A percentile compares a stretch with the other conserved stretches of the same genome.
Conservation (phyloP, 2,329 filamentous ascomycete species). For the Verticillium longisporum region DNA sequence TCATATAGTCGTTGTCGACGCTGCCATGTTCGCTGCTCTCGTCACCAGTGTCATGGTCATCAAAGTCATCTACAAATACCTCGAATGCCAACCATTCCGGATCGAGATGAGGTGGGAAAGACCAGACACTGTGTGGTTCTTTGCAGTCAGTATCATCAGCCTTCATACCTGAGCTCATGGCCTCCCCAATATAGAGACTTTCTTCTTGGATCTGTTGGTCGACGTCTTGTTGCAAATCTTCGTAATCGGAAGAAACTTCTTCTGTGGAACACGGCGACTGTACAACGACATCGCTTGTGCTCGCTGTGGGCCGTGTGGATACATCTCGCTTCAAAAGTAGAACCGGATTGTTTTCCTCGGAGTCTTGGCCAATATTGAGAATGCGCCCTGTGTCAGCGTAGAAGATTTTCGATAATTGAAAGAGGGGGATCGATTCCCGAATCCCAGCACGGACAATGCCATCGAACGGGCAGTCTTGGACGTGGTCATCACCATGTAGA, state of each 20-base stretch:
- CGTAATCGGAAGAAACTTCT: conserved; percentile 11
- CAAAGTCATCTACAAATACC: conserved; percentile 61
- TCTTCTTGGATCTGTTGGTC: conserved; percentile 38
- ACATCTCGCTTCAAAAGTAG: conserved; percentile 67
- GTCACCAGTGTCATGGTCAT: conserved; percentile 30
- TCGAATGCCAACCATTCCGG: conserved; percentile 90
- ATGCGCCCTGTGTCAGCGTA: conserved; percentile 89
- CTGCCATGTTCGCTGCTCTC: background rate
- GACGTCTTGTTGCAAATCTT: conserved; percentile 34
- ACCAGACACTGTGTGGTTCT: conserved; percentile 31
- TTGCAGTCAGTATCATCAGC: background rate
- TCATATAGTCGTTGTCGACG: background rate
- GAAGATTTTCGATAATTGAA: conserved; percentile 77
- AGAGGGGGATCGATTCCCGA: conserved; percentile 44
- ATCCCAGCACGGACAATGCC: conserved; percentile 37
- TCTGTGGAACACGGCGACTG: conserved; percentile 3
- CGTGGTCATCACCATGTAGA: conserved; percentile 35
- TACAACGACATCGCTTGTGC: conserved; percentile 24
- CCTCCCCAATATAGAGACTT: conserved; percentile 14
- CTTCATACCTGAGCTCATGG: background rate
- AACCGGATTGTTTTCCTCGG: conserved; percentile 64
- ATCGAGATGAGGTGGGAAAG: conserved; percentile 68
- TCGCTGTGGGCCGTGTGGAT: conserved; percentile 53
- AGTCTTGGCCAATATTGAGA: conserved; percentile 61
- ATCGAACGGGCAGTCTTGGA: conserved; percentile 26